A percentile compares a stretch with the other conserved stretches of the same genome.
Conservation (phyloP, 1,284 basidiomycete genomes). For the Rhodotorula sp. region DNA sequence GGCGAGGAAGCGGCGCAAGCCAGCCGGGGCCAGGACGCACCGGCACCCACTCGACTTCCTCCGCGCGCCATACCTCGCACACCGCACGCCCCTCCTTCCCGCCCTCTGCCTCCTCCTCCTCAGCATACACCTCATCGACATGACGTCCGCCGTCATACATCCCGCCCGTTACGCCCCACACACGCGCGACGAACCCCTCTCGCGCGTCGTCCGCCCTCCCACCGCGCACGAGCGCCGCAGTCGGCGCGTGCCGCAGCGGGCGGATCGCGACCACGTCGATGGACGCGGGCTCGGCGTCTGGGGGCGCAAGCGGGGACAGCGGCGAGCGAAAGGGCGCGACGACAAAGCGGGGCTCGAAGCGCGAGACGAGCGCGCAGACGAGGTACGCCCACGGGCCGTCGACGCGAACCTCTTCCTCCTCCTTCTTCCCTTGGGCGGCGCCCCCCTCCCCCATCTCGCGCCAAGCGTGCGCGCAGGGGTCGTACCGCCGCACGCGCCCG, state of each 20-base stretch:
- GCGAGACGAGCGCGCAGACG: conserved; percentile 74
- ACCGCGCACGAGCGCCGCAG: conserved; percentile 56
- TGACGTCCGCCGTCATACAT: conserved; percentile 77
- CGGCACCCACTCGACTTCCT: conserved; percentile 81
- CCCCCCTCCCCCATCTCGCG: conserved; percentile 15
- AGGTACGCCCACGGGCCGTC: conserved; percentile 82
- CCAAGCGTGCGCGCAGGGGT: conserved; percentile 58
- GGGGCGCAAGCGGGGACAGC: conserved; percentile 52
- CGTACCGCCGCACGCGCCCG: conserved; percentile 60
- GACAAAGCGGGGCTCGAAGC: conserved; percentile 77
- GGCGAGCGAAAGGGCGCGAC: conserved; percentile 63
- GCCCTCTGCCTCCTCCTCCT: conserved; percentile 62
- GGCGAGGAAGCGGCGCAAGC: background rate
- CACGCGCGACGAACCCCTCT: conserved; percentile 44
- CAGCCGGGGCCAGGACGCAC: conserved; percentile 55
- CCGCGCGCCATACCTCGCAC: conserved; percentile 78
- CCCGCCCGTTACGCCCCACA: conserved; percentile 59
- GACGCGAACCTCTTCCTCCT: conserved; percentile 53
- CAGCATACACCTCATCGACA: conserved; percentile 62
- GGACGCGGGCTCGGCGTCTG: conserved; percentile 49
- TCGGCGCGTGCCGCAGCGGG: conserved; percentile 66
- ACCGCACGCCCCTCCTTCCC: conserved; percentile 68
- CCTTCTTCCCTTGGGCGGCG: conserved; percentile 39
- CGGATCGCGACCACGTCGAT: conserved; percentile 83
- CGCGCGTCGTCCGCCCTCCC: conserved; percentile 51